Evolutionary conservation across 2,329 filamentous ascomycete genomes (phyloP), one percentile per base, ranked within the genome.

Genomic region (Drechmeria coniospora): DNA sequence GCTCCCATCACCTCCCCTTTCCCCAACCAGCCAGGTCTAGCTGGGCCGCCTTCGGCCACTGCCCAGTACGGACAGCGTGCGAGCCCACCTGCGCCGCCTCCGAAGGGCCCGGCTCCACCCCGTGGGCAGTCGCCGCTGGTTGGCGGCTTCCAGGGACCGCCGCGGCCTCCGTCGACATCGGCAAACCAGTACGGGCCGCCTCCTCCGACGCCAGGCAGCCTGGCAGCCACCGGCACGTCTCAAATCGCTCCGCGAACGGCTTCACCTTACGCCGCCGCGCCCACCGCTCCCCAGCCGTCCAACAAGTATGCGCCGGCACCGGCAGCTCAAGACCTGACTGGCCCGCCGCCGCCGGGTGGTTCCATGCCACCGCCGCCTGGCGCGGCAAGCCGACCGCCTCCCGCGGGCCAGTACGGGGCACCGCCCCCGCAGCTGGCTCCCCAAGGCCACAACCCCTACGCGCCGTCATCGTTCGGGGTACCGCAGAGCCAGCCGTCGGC

Each of bases 261-360:
- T 4, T 93, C 86, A 15, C 86, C 86, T 5, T 94, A 93, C 53
- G 83, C 86, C 43, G 71, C 79, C 21, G 79, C 86, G 29, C 80
- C 81, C 6, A 59, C 74, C 17, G 66, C 63, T 12, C 61, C 71
- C 5, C 74, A 80, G n/a, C 70, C 77, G 5, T 67, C 73, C 8
- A 82, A 73, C 56, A 65, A 82, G 43, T 92, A 92, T 49, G 75
- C 80, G 10, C 79, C 79, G 9, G 61, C 68, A 28, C 72, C 77
- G 24, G 57, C 68, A 20, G 49, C 15, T 43, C 57, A 56, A 27
- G 49, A 56, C 35, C 47, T 57, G 29, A 57, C 52, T 28, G n/a
- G n/a, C n/a, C n/a, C n/a, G n/a, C 68, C 63, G 25, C 54, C 56
- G 14, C 57, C 47, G 16, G 34, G 36, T 16, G 41, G 49, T 32